Evolutionary conservation across 148 eudicot species (phyloP), one percentile per base, ranked within the genome.

Genomic region (Cornus kousa): DNA sequence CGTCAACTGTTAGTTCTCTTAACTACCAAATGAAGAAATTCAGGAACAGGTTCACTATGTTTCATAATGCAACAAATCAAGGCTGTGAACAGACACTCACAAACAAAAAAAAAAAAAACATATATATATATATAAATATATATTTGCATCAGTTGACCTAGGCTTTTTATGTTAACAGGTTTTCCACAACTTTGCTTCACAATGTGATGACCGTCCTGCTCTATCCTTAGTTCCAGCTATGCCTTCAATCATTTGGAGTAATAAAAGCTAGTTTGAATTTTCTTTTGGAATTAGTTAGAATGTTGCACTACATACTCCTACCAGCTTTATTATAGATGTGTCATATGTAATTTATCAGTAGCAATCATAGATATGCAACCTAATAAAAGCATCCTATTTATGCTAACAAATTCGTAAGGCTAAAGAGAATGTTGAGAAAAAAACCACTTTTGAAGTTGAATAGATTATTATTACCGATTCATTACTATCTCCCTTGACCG

Each of bases 401-500:
- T 62, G 24, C 66, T 62, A 3, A 20, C 19, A 62, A 60, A 3
- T 62, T 62, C 1, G 7, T 0, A 62, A 2, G 62, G 66, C 24
- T 2, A 62, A 5, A 13, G 3, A n/a, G 19, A 7, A 17, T 62
- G 22, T 62, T 14, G 17, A 53, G 17, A 53, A 19, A 53, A 53
- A 39, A 53, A 14, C 59, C 66, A 73, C 50, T 46, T 22, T 28
- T 10, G 32, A 43, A 80, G 66, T 19, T 39, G 62, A 55, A 74
- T 17, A 37, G 22, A 23, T 31, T 31, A 57, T 80, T 17, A 84
- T 75, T 86, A 96, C 99, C 99, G 87, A 80, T 96, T 91, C 99
- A 96, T 96, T 43, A 96, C 84, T 85, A 96, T 85, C 80, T 94
- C 98, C 72, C 91, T 90, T 74, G 98, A 90, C 70, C 95, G 90